phyloP scores from a whole-genome alignment of 208 protist genomes.

The Blechomonas ayalai region DNA sequence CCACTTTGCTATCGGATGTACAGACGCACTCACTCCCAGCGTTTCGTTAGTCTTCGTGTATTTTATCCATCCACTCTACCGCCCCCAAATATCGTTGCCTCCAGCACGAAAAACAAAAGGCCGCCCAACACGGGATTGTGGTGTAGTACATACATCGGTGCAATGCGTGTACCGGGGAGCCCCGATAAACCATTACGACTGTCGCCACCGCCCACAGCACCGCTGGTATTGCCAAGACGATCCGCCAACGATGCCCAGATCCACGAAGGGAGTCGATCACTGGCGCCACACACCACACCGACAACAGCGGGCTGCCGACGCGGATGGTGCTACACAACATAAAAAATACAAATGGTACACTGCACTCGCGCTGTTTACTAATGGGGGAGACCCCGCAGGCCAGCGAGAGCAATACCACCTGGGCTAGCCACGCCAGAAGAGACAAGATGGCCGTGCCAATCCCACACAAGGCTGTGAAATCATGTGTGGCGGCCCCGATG shows the following conservation, averaged over 20 bases:
- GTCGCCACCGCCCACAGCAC: slow-evolving; percentile 13
- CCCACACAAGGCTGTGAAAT: slow-evolving; percentile 67
- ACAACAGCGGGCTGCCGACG: slow-evolving; percentile 34
- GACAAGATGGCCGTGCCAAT: slow-evolving; percentile 63
- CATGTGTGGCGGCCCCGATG: slow-evolving; percentile 33
- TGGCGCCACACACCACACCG: slow-evolving; percentile 48
- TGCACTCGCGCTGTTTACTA: slow-evolving; percentile 51
- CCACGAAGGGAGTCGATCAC: slow-evolving; percentile 38
- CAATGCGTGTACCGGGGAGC: slow-evolving; percentile 8
- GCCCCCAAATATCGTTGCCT: slow-evolving; percentile 16
- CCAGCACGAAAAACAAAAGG: slow-evolving; percentile 27
- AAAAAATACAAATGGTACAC: slow-evolving; percentile 59
- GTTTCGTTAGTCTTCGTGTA: slow-evolving; percentile 29
- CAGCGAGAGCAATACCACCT: slow-evolving; percentile 43
- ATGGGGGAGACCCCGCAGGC: slow-evolving; percentile 28
- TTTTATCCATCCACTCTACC: slow-evolving; percentile 12
- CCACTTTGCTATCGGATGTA: too few species aligned
- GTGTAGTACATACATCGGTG: slow-evolving; percentile 11
- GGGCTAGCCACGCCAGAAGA: slow-evolving; percentile 29
- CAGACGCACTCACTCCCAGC: too few species aligned
- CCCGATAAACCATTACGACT: slow-evolving; percentile 7
- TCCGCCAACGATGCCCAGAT: slow-evolving; percentile 22
- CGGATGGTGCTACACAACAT: slow-evolving; percentile 49
- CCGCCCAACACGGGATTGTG: slow-evolving; percentile 10
- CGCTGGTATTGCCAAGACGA: slow-evolving; percentile 25